phyloP scores from a whole-genome alignment of 768 basidiomycete species.

The Collybiopsis luxurians region DNA sequence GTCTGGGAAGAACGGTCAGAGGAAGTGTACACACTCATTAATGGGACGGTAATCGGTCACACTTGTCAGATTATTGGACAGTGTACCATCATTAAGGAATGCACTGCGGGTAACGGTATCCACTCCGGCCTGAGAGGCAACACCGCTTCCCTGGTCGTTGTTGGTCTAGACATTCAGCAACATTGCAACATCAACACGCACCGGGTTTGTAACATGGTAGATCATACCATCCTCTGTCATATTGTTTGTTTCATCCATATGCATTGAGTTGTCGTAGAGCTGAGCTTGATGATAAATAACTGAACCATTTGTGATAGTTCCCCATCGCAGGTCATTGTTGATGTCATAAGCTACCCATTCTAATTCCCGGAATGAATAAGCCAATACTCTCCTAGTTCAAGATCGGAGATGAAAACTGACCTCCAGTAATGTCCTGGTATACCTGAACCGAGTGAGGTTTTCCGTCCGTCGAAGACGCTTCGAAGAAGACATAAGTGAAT shows the following conservation, averaged over 20 bases:
- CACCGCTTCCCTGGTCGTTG: slow-evolving; percentile 11
- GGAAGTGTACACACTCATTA: slow-evolving; percentile 2
- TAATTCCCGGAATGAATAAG: not conserved
- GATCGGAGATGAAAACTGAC: not conserved
- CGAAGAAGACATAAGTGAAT: slow-evolving; percentile 43
- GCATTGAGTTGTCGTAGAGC: slow-evolving; percentile 27
- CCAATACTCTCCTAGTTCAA: not conserved
- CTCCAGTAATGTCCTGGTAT: slow-evolving; percentile 44
- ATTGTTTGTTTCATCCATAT: slow-evolving; percentile 34
- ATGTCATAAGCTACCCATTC: slow-evolving; percentile 36
- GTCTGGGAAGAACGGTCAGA: slow-evolving; percentile 18
- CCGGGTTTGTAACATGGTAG: slow-evolving; percentile 34
- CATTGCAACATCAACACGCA: slow-evolving; percentile 8
- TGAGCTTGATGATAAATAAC: slow-evolving; percentile 43
- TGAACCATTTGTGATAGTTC: slow-evolving; percentile 28
- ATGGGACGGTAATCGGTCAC: slow-evolving; percentile 38
- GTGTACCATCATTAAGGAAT: slow-evolving; percentile 35
- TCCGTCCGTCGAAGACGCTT: slow-evolving; percentile 36
- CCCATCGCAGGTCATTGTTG: slow-evolving; percentile 40
- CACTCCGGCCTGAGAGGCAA: slow-evolving; percentile 38
- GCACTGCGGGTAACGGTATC: slow-evolving; percentile 37
- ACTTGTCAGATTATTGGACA: slow-evolving; percentile 36
- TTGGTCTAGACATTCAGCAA: not conserved
- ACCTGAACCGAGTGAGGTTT: slow-evolving; percentile 37
- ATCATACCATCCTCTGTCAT: slow-evolving; percentile 49